phyloP scores from a whole-genome alignment of 257 asterid genomes.

The Lithospermum erythrorhizon region DNA sequence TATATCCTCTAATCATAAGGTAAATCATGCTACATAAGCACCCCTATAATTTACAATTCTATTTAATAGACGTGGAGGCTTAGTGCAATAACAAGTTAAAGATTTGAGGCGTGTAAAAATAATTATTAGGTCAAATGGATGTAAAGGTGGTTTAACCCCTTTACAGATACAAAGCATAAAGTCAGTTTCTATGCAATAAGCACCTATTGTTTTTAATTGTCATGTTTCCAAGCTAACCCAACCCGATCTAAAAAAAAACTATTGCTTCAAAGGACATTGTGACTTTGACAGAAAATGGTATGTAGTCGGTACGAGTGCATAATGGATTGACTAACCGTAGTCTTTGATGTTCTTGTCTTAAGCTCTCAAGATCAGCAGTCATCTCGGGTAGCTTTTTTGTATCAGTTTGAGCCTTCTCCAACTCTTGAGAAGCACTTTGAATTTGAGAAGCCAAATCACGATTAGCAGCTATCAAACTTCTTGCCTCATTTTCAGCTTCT shows the following conservation, averaged over 20 bases:
- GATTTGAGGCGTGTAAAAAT: too few relatives aligned
- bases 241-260: neutral
- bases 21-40: neutral
- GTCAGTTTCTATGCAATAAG: too few relatives aligned
- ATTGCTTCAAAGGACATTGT: neutral
- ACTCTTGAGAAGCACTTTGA: slow-evolving; percentile 42
- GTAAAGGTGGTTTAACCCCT: neutral
- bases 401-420: slow-evolving; percentile 39
- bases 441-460: slow-evolving; percentile 40
- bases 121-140: too few relatives aligned
- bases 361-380: slow-evolving; percentile 47
- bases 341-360: slow-evolving; percentile 53
- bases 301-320: slow-evolving; percentile 3
- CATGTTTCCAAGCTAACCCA: neutral
- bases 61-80: neutral
- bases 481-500: slow-evolving; percentile 49
- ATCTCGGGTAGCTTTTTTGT: slow-evolving; percentile 44
- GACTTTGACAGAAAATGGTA: slow-evolving; percentile 4
- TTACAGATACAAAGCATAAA: neutral
- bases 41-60: neutral
- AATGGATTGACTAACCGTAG: slow-evolving; percentile 49
- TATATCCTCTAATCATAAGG: neutral
- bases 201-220: neutral
- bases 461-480: slow-evolving; percentile 40
- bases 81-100: neutral